These are phyloP conservation scores for Eucalyptus sp. DNA, from an alignment of 345 rosid genomes.

Conservation along the genomic window DNA sequence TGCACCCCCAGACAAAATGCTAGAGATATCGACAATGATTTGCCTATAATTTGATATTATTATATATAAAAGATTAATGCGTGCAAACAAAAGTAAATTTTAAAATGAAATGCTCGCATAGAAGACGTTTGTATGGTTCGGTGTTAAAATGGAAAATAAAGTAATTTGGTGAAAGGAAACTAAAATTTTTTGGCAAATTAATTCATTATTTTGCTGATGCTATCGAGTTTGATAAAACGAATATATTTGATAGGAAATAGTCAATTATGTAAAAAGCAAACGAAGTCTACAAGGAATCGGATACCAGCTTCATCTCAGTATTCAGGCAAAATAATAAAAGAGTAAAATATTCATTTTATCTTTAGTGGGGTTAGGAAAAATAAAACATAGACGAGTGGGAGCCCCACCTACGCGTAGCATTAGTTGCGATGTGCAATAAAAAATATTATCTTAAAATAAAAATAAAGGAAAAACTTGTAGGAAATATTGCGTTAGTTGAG, in stretches of 20 bases:
- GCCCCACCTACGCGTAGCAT: background rate
- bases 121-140: background rate
- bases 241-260: background rate
- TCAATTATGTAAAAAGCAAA: background rate
- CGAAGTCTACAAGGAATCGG: background rate
- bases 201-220: background rate
- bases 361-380: background rate
- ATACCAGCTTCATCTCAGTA: background rate
- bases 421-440: background rate
- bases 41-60: background rate
- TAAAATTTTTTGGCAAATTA: background rate
- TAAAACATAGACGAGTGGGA: background rate
- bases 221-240: background rate
- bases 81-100: background rate
- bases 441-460: background rate
- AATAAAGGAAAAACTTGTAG: background rate
- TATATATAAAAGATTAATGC: background rate
- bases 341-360: background rate
- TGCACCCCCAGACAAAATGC: background rate
- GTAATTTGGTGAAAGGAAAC: background rate
- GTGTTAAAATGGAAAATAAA: background rate
- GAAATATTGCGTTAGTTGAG: background rate
- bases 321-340: background rate
- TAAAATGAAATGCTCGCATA: background rate
- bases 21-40: background rate